Conservation (phyloP, 2,329 filamentous ascomycete genomes). For the Fusarium veterinarium region DNA sequence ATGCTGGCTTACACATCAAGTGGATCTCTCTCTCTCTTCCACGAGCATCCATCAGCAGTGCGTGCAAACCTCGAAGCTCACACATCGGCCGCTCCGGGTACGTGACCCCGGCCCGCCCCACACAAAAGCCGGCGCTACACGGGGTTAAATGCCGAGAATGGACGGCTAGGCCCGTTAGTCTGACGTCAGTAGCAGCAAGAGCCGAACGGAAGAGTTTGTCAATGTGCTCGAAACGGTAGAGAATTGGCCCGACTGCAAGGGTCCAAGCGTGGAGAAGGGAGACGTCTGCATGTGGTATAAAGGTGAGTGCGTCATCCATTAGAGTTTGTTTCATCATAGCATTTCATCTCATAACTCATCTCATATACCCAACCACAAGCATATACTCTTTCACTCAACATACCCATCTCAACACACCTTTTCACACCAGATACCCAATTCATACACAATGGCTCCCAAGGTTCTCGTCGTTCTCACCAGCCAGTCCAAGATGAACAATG, state of each 20-base stretch:
- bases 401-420: not conserved
- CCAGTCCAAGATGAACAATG: slow-evolving; percentile 61
- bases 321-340: not conserved
- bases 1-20: not conserved
- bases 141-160: slow-evolving; percentile 37
- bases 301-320: slow-evolving; percentile 10
- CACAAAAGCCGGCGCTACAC: slow-evolving; percentile 30
- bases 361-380: not conserved
- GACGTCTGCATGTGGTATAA: slow-evolving; percentile 22
- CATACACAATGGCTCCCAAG: slow-evolving; percentile 63
- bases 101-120: slow-evolving; percentile 13
- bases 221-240: slow-evolving; percentile 19
- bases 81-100: slow-evolving; percentile 18
- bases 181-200: slow-evolving; percentile 29
- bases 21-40: not conserved
- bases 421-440: not conserved
- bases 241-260: slow-evolving; percentile 28
- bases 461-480: slow-evolving; percentile 79
- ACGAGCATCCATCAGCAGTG: slow-evolving; percentile 1
- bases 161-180: slow-evolving; percentile 27
- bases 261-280: slow-evolving; percentile 9
- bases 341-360: not conserved
- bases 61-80: not conserved
- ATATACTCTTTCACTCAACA: not conserved
- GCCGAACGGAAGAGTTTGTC: slow-evolving; percentile 32